Evolutionary conservation across 495 filamentous ascomycete species (phyloP), one percentile per base, ranked within the genome.

Genomic region (Penicillium pulvis): DNA sequence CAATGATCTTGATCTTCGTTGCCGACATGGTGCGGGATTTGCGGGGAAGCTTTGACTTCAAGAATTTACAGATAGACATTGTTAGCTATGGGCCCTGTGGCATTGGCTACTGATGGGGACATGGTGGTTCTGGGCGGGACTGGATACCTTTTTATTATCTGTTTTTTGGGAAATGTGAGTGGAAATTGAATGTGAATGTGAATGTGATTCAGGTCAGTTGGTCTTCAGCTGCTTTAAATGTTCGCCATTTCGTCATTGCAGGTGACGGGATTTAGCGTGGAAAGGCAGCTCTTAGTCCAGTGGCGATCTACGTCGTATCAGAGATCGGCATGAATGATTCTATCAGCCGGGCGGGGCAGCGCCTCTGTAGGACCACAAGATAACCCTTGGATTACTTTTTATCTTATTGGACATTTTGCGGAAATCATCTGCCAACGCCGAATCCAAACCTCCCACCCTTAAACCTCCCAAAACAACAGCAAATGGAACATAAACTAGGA

Each of bases 1-100:
- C 75, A 44, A 79, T 70, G 62, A 88, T 58, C 7, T 65, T 67
- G 54, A 81, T 58, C 69, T 80, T 75, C 52, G 68, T 47, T 26
- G 72, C 58, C 44, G 63, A 30, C 78, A 80, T 79, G 59, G 39
- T 71, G 63, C 54, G 41, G 9, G 50, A 33, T 43, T 63, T 61
- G 53, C 56, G 60, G 12, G 24, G 31, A 19, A 57, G 30, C 47
- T 59, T 67, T 10, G 55, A 55, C 53, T 53, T 62, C 35, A 62
- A 51, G 10, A 59, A 49, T 24, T 67, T 60, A 12, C 64, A 5
- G 11, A 65, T 47, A 26, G 56, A 62, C 62, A 65, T 64, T 2
- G 30, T 14, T 23, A 43, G 12, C 20, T 20, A 14, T 20, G 49
- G 16, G 49, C 19, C 23, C 9, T 17, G 28, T 33, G 30, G 33